Conservation (phyloP, 2,329 filamentous ascomycete species). For the Alternaria conjuncta region DNA sequence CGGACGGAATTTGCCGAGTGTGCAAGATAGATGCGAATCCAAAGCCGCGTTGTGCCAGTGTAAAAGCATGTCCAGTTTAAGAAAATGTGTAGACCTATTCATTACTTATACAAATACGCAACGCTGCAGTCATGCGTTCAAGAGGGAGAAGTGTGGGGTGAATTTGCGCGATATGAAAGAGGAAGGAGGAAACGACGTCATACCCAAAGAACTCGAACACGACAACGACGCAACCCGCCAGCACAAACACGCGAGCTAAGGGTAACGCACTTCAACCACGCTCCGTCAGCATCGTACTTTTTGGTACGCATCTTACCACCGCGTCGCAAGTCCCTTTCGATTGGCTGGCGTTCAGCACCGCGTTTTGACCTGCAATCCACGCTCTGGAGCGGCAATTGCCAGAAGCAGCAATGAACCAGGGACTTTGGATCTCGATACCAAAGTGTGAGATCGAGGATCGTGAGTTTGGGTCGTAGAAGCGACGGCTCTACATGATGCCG, state of each 20-base stretch:
- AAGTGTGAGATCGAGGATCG: neutral
- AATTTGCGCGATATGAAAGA: neutral
- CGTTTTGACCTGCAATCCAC: neutral
- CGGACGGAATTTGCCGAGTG: neutral
- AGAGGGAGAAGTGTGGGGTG: neutral
- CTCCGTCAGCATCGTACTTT: neutral
- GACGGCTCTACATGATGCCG: neutral
- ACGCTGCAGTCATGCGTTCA: neutral
- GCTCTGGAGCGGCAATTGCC: neutral
- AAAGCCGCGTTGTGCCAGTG: neutral
- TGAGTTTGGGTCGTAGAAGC: neutral
- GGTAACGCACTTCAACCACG: neutral
- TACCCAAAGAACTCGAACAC: neutral
- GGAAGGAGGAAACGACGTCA: neutral
- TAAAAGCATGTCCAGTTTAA: neutral
- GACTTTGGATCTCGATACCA: neutral
- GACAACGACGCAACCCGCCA: neutral
- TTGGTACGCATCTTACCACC: neutral
- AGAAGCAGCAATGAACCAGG: neutral
- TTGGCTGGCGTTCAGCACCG: slow-evolving; percentile 1
- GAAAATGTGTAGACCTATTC: neutral
- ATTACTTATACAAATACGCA: neutral
- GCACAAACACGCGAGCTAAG: neutral
- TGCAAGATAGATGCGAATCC: neutral
- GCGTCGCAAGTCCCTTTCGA: neutral